Evolutionary conservation across 768 basidiomycete genomes (phyloP), one percentile per base, ranked within the genome.

Genomic region (Phylloporus sp.): DNA sequence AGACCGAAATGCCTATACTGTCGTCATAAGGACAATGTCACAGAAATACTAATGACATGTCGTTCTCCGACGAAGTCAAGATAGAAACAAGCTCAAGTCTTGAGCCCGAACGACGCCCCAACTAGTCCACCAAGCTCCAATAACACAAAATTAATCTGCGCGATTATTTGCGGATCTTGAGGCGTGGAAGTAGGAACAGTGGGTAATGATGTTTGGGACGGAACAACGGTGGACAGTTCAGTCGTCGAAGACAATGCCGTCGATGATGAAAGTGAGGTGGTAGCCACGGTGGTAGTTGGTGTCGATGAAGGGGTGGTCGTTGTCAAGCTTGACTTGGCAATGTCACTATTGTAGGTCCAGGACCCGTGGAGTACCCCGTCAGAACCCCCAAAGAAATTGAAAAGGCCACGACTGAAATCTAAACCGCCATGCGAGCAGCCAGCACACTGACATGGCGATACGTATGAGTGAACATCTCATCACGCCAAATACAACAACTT

Each of bases 391-490:
- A 79, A 72, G 54, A 57, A 61, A 4, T 58, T 5, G 55, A 79
- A 79, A n/a, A 81, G 70, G 14, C 67, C 69, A 2, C 59, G 52
- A 7, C 72, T 73, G 17, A 79, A 53, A 57, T 81, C 80, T 17
- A 81, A 68, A 34, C 68, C 72, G 29, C 68, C 69, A 3, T 29
- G 38, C 0, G 57, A 43, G 61, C 78, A 78, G 5, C 60, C 60
- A 20, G 50, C 49, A 55, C 76, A 77, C 75, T 75, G 24, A 4
- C 7, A 17, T 13, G 37, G 9, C 24, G n/a, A 22, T 17, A 44
- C 32, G 24, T 42, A 20, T 42, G 31, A 48, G 20, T 40, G n/a
- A n/a, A n/a, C 9, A 15, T 33, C 27, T 13, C 23, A 36, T 18
- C 13, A 11, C 21, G 20, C 4, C 32, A 32, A 45, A 9, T n/a